Evolutionary conservation across 2,329 filamentous ascomycete genomes (phyloP), one percentile per base, ranked within the genome.

Genomic region (Xylariaceae sp.): DNA sequence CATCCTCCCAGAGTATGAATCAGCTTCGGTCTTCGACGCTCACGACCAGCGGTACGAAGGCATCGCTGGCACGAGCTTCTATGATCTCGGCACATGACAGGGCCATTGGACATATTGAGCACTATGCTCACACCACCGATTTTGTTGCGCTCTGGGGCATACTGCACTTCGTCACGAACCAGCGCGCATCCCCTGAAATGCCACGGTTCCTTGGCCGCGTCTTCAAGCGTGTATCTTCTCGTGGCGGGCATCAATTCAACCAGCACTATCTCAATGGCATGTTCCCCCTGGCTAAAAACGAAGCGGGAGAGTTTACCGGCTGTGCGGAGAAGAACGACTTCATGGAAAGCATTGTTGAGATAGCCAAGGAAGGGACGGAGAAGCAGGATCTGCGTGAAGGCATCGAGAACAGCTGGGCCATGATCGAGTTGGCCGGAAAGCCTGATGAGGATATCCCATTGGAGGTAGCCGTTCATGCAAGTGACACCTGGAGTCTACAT

Each of bases 141-240:
- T 89, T 90, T 65, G 88, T 93, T 2, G 82, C 88, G 3, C 76
- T 85, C 8, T 90, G 88, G 80, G 90, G 90, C 1, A 84, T 92
- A 4, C 76, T 93, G 42, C 82, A 89, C 70, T 91, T 89, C 68
- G 78, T 79, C 1, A 78, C 74, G 34, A 79, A 81, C 55, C 73
- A 74, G 23, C 70, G 78, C 1, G 71, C 74, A 0, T 81, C 69
- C 50, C 73, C 64, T 34, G 71, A 71, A 0, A 78, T 86, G 62
- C 83, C 85, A 54, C 80, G 84, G 49, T 88, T 87, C 68, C 77
- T 86, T 45, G 83, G 83, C 8, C 76, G 80, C 13, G 78, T 88
- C n/a, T 88, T 88, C 68, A 77, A 78, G 7, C 78, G 82, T 13
- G 75, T 77, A 0, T 75, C 76, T 34, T 70, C 75, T 4, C 74